A percentile compares a stretch with the other conserved stretches of the same genome.
Conservation (phyloP, 108 stramenopile genomes). For the Cyclotella sp. region DNA sequence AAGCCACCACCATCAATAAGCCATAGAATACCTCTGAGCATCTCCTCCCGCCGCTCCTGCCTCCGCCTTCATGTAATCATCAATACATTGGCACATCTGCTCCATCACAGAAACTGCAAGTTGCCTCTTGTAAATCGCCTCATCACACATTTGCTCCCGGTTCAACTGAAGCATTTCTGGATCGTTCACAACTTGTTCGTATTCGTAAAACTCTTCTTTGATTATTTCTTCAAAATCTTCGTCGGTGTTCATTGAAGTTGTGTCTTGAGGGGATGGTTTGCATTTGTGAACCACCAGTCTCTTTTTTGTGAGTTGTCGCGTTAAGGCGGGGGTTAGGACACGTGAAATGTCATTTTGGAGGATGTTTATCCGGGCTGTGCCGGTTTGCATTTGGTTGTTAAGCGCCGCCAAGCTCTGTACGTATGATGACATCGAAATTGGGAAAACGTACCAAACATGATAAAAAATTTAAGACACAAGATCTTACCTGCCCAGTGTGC, state of each 20-base stretch:
- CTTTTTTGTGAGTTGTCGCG: constrained; percentile 40
- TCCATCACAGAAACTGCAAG: constrained; percentile 40
- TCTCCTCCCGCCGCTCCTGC: constrained; percentile 33
- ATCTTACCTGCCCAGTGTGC: constrained; percentile 26
- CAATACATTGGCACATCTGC: constrained; percentile 46
- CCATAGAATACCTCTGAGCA: constrained; percentile 40
- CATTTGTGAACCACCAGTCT: constrained; percentile 7
- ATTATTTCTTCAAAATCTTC: constrained; percentile 13
- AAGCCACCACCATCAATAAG: constrained; percentile 18
- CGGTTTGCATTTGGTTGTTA: constrained; percentile 39
- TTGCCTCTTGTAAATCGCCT: constrained; percentile 45
- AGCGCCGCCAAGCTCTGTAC: constrained; percentile 30
- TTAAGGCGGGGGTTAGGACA: constrained; percentile 34
- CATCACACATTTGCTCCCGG: constrained; percentile 38
- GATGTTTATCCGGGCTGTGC: constrained; percentile 43
- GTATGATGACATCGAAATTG: neutral
- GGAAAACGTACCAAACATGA: neutral
- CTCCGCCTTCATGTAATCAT: constrained; percentile 45
- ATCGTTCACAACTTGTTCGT: constrained; percentile 37
- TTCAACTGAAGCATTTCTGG: constrained; percentile 44
- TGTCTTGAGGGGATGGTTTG: neutral
- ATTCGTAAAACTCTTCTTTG: constrained; percentile 35
- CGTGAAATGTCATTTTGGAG: constrained; percentile 36
- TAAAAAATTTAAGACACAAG: neutral
- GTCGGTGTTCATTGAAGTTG: neutral